phyloP scores from a whole-genome alignment of 1,139 yeast species.

The Saccharomycopsis hybrid region DNA sequence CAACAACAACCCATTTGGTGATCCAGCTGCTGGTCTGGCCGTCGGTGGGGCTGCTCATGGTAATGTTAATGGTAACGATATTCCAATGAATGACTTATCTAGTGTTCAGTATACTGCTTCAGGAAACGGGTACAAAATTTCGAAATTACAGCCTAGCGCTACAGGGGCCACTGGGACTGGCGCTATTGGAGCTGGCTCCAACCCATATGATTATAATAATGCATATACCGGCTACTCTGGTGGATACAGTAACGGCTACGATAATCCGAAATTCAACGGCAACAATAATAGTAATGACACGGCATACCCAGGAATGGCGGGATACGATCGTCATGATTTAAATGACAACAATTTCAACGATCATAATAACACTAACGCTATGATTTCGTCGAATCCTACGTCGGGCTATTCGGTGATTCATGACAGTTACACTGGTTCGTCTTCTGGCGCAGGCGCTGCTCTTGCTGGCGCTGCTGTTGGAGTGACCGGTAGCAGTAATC shows the following conservation, averaged over 20 bases:
- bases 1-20: too few relatives aligned
- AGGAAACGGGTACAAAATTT: not conserved
- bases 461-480: too few relatives aligned
- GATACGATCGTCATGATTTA: too few relatives aligned
- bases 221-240: not conserved
- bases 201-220: not conserved
- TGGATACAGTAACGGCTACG: not conserved
- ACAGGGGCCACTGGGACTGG: too few relatives aligned
- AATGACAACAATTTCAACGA: not conserved
- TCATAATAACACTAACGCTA: not conserved
- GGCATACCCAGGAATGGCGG: not conserved
- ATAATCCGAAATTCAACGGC: too few relatives aligned
- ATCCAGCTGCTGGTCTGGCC: too few relatives aligned
- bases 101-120: not conserved
- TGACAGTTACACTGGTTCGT: not conserved
- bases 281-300: not conserved
- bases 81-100: slow-evolving; percentile 5
- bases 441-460: too few relatives aligned
- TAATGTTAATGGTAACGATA: too few relatives aligned
- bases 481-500: too few relatives aligned
- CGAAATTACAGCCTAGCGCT: not conserved
- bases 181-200: not conserved
- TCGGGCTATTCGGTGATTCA: not conserved
- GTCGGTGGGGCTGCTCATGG: too few relatives aligned
- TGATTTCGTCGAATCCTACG: not conserved